Percentiles rank a stretch among this genome's conserved stretches.
phyloP scores from a whole-genome alignment of 331 rosid genomes.

The Acacia pycnantha region DNA sequence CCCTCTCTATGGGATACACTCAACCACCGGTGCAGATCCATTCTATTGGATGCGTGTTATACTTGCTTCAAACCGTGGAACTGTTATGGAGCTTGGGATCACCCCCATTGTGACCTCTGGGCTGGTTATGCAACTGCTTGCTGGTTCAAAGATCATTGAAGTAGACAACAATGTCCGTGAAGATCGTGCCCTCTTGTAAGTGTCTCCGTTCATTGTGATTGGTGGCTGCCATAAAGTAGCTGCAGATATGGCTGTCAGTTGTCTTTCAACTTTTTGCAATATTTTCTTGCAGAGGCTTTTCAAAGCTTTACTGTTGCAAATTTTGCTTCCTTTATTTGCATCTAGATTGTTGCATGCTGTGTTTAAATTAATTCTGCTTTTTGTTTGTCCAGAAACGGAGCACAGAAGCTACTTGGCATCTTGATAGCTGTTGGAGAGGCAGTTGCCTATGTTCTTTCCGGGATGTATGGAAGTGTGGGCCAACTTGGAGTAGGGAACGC shows the following conservation, averaged over 20 bases:
- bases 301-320: slow-evolving; percentile 1
- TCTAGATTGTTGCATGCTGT: background rate
- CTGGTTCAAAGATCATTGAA: slow-evolving; percentile 88
- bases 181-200: slow-evolving; percentile 94
- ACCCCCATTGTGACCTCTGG: slow-evolving; percentile 98
- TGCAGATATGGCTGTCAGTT: background rate
- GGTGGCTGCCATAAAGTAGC: slow-evolving; percentile 6
- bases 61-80: slow-evolving; percentile 93
- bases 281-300: slow-evolving; percentile 4
- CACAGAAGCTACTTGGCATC: slow-evolving; percentile 85
- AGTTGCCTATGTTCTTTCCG: slow-evolving; percentile 93
- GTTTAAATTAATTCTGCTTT: slow-evolving; percentile 7
- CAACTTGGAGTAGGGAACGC: slow-evolving; percentile 98
- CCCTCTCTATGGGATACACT: slow-evolving; percentile 96
- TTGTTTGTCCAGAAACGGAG: slow-evolving; percentile 61
- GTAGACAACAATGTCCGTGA: slow-evolving; percentile 96
- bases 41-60: slow-evolving; percentile 99
- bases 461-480: slow-evolving; percentile 95
- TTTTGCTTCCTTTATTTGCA: background rate
- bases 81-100: slow-evolving; percentile 98
- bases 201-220: slow-evolving; percentile 10
- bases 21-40: slow-evolving; percentile 97
- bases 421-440: slow-evolving; percentile 96
- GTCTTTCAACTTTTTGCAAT: background rate
- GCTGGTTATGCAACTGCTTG: slow-evolving; percentile 87